These are phyloP conservation scores for Rhizopus arrhizus DNA, from an alignment of 371 early-diverging fungal species.

Conservation along the genomic window DNA sequence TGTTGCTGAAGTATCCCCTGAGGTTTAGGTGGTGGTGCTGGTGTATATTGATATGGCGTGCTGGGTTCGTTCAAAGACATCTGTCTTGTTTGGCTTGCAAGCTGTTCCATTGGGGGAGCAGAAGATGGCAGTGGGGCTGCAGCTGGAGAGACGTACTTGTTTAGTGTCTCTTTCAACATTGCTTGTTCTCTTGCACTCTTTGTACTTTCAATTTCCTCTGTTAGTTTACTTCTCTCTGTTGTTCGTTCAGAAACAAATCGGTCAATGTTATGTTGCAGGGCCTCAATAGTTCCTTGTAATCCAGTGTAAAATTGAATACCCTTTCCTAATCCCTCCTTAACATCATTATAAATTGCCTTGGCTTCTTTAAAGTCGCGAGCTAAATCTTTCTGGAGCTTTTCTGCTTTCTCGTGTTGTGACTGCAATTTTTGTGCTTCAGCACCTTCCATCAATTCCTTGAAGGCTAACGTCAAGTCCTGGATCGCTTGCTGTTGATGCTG, in stretches of 20 bases:
- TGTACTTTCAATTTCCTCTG: conserved; percentile 58
- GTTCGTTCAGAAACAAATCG: conserved; percentile 70
- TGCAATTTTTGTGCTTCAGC: conserved; percentile 72
- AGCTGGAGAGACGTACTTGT: conserved; percentile 31
- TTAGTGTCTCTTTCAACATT: conserved; percentile 72
- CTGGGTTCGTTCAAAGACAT: conserved; percentile 32
- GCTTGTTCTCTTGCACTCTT: conserved; percentile 73
- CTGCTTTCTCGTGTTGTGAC: conserved; percentile 67
- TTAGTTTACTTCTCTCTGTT: conserved; percentile 68
- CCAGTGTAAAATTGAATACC: conserved; percentile 84
- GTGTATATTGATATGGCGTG: conserved; percentile 25
- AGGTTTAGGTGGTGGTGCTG: conserved; percentile 32
- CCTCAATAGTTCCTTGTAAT: conserved; percentile 65
- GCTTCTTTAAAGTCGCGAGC: conserved; percentile 65
- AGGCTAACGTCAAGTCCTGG: conserved; percentile 74
- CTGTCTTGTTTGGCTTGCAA: conserved; percentile 37
- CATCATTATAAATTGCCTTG: conserved; percentile 55
- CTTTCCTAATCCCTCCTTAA: conserved; percentile 70
- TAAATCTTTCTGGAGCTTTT: conserved; percentile 61
- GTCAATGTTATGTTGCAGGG: conserved; percentile 61
- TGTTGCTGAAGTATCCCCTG: conserved; percentile 15
- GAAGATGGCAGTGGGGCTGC: conserved; percentile 20
- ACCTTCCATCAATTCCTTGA: conserved; percentile 73
- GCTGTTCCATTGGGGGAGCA: conserved; percentile 41
- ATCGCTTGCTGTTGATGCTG: conserved; percentile 78